Base-by-base conservation (phyloP, 202 grass and related monocot species). In the Schoenoplectus triqueter region DNA sequence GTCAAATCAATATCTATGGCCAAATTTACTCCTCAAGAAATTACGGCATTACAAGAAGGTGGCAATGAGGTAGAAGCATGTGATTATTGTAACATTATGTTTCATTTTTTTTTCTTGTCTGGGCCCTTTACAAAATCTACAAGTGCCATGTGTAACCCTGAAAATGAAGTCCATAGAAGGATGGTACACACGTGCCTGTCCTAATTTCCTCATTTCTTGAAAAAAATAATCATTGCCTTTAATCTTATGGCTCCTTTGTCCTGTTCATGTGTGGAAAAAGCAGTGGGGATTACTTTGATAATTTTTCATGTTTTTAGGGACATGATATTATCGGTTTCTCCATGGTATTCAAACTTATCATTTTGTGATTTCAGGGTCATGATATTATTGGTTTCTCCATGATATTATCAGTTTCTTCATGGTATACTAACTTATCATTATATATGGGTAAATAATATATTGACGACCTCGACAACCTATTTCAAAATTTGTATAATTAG, bases 1-100 rank as follows among this genome's bases (percentile, higher is more conserved):
- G 88, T 93, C 45, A 93, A 93, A 77, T 93, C 91, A 41, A 90
- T 93, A 88, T 93, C 91, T 20, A 86, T 93, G 91, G 88, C 91
- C 76, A 93, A 83, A 86, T 93, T 93, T 72, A 90, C 84, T 74
- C 61, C 91, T 73, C 86, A 86, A 78, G 91, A 93, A 87, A 85
- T 90, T 88, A 86, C 84, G 44, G 86, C 88, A 50, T 76, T 93
- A 79, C 86, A 90, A 86, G 86, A 90, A 80, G 91, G 91, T 17
- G 91, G 88, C 63, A 93, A 93, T 68, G 86, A 93, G 91, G 91
- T 92, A 84, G 10, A 61, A 13, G 21, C 73, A 68, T 75, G 41
- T 68, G 2, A 14, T 76, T 10, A 47, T 15, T 42, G 70, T 57
- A 64, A 67, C 46, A 13, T 46, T 70, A 7, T 31, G 31, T 31